phyloP scores from a whole-genome alignment of 352 stramenopile species.

The Phytophthora constricta region DNA sequence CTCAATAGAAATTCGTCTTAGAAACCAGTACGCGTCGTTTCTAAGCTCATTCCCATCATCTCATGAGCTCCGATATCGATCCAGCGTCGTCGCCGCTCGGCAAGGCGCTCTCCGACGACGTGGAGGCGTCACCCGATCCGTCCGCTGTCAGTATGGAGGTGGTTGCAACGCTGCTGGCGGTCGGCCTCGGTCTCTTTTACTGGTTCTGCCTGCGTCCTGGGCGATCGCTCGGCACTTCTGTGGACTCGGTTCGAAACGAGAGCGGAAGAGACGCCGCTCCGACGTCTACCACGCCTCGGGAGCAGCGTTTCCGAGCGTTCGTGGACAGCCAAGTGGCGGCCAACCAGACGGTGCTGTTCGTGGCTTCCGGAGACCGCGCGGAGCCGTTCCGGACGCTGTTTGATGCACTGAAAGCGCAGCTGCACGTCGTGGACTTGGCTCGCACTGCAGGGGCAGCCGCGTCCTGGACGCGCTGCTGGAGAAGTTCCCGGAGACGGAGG shows the following conservation, averaged over 20 bases:
- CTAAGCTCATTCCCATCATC: not conserved
- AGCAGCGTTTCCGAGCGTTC: slow-evolving; percentile 29
- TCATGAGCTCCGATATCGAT: not conserved
- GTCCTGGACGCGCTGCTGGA: slow-evolving; percentile 31
- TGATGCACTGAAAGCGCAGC: slow-evolving; percentile 18
- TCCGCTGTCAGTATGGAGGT: slow-evolving; percentile 11
- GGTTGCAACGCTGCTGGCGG: slow-evolving; percentile 14
- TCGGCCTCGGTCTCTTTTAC: slow-evolving; percentile 23
- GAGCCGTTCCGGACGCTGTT: slow-evolving; percentile 26
- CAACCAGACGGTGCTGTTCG: slow-evolving; percentile 30
- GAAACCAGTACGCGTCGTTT: too few relatives aligned
- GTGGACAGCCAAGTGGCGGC: slow-evolving; percentile 19
- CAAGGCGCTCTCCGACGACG: not conserved
- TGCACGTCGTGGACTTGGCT: slow-evolving; percentile 38
- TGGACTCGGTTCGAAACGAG: not conserved
- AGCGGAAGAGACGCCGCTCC: not conserved
- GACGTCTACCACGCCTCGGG: not conserved
- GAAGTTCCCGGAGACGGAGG: slow-evolving; percentile 5
- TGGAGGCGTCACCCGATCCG: not conserved
- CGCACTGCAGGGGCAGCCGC: slow-evolving; percentile 29
- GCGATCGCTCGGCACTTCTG: not conserved
- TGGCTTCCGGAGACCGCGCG: not conserved
- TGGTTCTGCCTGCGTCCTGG: slow-evolving; percentile 28
- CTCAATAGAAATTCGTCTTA: too few relatives aligned
- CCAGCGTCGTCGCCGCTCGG: not conserved